Evolutionary conservation across 495 filamentous ascomycete genomes (phyloP).

Genomic region (Bacidia gigantensis): DNA sequence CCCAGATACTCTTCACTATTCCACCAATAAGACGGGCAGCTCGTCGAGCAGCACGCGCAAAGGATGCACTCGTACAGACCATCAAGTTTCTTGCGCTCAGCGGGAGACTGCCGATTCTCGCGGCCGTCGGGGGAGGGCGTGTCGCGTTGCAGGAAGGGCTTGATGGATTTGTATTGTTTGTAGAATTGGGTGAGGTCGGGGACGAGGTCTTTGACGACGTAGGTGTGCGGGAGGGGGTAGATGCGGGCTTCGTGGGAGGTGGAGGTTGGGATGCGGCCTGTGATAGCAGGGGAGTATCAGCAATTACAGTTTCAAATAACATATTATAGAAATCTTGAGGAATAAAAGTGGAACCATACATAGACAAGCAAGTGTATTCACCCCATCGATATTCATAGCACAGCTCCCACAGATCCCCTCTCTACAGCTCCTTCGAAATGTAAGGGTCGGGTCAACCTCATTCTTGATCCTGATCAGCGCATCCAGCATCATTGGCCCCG

Average conservation of each 20-base stretch:
- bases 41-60: slow-evolving; percentile 97
- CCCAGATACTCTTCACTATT: slow-evolving; percentile 97
- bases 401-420: slow-evolving; percentile 98
- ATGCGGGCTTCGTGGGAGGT: slow-evolving; percentile 73
- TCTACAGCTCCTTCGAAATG: slow-evolving; percentile 86
- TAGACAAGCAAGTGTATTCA: slow-evolving; percentile 91
- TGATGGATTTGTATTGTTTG: slow-evolving; percentile 99
- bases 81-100: slow-evolving; percentile 89
- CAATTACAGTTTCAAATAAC: too few relatives aligned
- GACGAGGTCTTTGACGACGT: slow-evolving; percentile 97
- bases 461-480: slow-evolving; percentile 98
- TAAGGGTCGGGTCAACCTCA: slow-evolving; percentile 90
- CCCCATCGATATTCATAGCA: slow-evolving; percentile 98
- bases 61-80: slow-evolving; percentile 99
- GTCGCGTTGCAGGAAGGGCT: slow-evolving; percentile 89
- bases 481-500: slow-evolving; percentile 94
- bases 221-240: slow-evolving; percentile 96
- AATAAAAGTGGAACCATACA: slow-evolving; percentile 66
- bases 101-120: slow-evolving; percentile 78
- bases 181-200: slow-evolving; percentile 97
- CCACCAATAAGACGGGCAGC: slow-evolving; percentile 99
- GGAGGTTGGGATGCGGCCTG: slow-evolving; percentile 88
- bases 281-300: too few relatives aligned
- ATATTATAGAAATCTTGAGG: not conserved
- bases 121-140: slow-evolving; percentile 50